These are phyloP conservation scores for Mortierella alpina DNA, from an alignment of 192 early-diverging fungal species.

Conservation along the genomic window DNA sequence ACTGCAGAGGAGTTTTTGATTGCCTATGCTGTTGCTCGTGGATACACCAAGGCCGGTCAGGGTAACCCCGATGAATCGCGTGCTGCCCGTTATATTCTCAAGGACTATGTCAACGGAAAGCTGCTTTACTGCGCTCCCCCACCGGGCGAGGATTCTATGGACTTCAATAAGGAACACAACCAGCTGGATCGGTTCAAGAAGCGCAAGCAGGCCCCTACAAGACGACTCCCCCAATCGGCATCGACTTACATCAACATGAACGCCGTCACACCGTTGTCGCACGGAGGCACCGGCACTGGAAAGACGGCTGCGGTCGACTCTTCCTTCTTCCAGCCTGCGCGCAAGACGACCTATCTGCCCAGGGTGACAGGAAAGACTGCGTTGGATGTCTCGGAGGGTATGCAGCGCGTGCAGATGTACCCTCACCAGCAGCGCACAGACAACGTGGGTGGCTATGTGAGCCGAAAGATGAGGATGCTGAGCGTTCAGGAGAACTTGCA, in stretches of 20 bases:
- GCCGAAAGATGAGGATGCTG: conserved; percentile 36
- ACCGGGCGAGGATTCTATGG: conserved; percentile 66
- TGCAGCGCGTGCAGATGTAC: conserved; percentile 69
- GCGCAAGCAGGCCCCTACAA: conserved; percentile 53
- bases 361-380: conserved; percentile 52
- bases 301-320: conserved; percentile 68
- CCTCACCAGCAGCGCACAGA: conserved; percentile 65
- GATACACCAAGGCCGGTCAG: conserved; percentile 89
- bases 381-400: conserved; percentile 49
- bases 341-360: conserved; percentile 38
- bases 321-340: conserved; percentile 58
- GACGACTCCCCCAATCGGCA: conserved; percentile 55
- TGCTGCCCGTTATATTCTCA: conserved; percentile 95
- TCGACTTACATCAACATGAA: conserved; percentile 66
- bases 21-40: conserved; percentile 94
- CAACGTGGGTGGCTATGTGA: conserved; percentile 59
- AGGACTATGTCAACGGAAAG: conserved; percentile 95
- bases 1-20: conserved; percentile 91
- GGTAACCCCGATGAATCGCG: conserved; percentile 98
- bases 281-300: conserved; percentile 43
- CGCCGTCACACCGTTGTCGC: conserved; percentile 57
- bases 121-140: conserved; percentile 92
- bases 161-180: conserved; percentile 91
- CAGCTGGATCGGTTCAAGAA: conserved; percentile 67
- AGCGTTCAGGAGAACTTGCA: conserved; percentile 37